phyloP scores from a whole-genome alignment of 2,329 filamentous ascomycete species.

The Alternaria angustiovoidea region DNA sequence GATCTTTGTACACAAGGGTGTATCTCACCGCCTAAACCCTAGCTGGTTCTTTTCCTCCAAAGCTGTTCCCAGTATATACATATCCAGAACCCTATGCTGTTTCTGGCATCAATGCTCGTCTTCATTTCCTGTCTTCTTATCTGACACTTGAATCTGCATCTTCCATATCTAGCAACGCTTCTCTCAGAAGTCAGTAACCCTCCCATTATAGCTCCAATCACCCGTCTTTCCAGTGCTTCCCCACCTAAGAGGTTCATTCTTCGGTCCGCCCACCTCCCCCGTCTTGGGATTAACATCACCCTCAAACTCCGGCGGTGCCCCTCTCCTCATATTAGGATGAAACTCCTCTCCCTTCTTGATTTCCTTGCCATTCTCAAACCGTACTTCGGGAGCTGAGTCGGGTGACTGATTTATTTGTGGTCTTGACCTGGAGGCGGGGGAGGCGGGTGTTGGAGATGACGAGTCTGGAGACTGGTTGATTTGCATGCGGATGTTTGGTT shows the following conservation, averaged over 20 bases:
- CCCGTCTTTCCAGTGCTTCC: slow-evolving; percentile 70
- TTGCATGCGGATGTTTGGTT: slow-evolving; percentile 32
- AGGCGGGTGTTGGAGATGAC: not conserved
- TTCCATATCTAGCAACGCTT: not conserved
- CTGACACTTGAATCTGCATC: not conserved
- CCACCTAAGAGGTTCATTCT: slow-evolving; percentile 95
- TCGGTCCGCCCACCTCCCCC: slow-evolving; percentile 93
- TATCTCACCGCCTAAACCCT: not conserved
- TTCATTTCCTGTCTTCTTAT: not conserved
- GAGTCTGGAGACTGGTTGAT: slow-evolving; percentile 48
- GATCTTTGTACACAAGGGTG: not conserved
- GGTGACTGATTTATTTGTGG: slow-evolving; percentile 25
- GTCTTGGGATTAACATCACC: slow-evolving; percentile 93
- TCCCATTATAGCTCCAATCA: slow-evolving; percentile 93
- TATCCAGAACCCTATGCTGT: not conserved
- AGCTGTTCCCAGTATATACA: not conserved
- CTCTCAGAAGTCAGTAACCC: slow-evolving; percentile 83
- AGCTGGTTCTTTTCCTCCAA: not conserved
- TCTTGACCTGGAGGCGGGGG: not conserved
- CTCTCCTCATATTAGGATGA: slow-evolving; percentile 75
- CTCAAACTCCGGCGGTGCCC: slow-evolving; percentile 88
- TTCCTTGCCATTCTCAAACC: slow-evolving; percentile 40
- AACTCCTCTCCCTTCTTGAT: slow-evolving; percentile 69
- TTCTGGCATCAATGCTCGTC: not conserved
- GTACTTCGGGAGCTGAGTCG: slow-evolving; percentile 16